phyloP scores from a whole-genome alignment of 2,329 filamentous ascomycete genomes.

The Rhinocladiella similis region DNA sequence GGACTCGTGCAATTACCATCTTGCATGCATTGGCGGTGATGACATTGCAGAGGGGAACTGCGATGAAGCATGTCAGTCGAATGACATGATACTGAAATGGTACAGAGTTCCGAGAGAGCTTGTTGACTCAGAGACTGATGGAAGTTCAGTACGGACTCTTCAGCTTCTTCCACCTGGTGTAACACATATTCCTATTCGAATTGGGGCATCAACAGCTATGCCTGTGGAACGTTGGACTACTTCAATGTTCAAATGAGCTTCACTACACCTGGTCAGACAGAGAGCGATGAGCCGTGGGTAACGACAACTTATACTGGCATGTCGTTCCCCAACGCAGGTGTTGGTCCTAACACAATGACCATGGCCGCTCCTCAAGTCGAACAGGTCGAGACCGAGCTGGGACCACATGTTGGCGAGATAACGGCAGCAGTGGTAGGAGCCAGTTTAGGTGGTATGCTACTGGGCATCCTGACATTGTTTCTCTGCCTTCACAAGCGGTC shows the following conservation, averaged over 20 bases:
- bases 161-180: neutral
- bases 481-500: conserved; percentile 2
- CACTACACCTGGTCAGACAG: neutral
- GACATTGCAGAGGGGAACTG: neutral
- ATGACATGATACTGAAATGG: conserved; percentile 7
- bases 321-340: no score
- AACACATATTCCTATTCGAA: neutral
- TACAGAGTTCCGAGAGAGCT: neutral
- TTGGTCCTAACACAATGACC: neutral
- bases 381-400: neutral
- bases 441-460: neutral
- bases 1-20: neutral
- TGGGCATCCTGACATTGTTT: neutral
- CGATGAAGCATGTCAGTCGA: conserved; percentile 1
- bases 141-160: neutral
- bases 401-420: conserved; percentile 1
- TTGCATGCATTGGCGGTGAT: neutral
- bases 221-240: neutral
- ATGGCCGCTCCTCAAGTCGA: neutral
- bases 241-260: neutral
- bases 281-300: neutral
- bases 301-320: neutral
- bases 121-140: neutral
- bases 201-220: neutral
- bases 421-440: neutral